These are phyloP conservation scores for Testicularia cyperi DNA, from an alignment of 1,284 basidiomycete genomes.

Conservation along the genomic window DNA sequence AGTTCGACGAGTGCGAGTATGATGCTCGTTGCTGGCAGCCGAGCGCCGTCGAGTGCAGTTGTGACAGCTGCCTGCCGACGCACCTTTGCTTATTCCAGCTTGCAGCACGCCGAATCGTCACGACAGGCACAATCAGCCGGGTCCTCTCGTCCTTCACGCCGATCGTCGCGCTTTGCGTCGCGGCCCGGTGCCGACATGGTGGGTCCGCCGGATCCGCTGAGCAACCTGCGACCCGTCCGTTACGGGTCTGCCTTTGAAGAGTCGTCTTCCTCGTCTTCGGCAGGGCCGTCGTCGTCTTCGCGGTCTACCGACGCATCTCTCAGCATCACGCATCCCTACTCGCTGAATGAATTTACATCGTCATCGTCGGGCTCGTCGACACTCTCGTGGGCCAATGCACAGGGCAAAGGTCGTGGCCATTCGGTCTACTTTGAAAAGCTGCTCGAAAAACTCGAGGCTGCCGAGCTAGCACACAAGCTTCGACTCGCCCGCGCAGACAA, in stretches of 20 bases:
- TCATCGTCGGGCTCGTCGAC: background rate
- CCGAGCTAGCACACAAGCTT: conserved; percentile 48
- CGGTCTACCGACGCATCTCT: conserved; percentile 6
- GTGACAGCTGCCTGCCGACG: no score
- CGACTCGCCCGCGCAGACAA: conserved; percentile 44
- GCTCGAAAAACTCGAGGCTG: conserved; percentile 41
- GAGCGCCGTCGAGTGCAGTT: no score
- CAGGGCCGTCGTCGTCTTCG: conserved; percentile 1
- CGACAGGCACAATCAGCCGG: background rate
- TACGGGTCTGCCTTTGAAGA: conserved; percentile 45
- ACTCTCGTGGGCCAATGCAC: background rate
- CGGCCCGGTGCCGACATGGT: conserved; percentile 40
- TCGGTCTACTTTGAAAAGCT: conserved; percentile 41
- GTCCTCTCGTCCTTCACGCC: conserved; percentile 1
- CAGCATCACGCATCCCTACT: conserved; percentile 49
- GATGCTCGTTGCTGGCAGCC: no score
- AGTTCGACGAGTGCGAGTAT: no score
- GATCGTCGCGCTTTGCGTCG: conserved; percentile 26
- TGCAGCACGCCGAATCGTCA: background rate
- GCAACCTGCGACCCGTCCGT: conserved; percentile 53
- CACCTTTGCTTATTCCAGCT: background rate
- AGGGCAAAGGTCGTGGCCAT: background rate
- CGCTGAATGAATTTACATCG: conserved; percentile 46
- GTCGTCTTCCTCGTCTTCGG: conserved; percentile 1
- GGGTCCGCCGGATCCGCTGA: conserved; percentile 51